Conservation (phyloP, 2,329 filamentous ascomycete species). For the Pseudogymnoascus sp. region DNA sequence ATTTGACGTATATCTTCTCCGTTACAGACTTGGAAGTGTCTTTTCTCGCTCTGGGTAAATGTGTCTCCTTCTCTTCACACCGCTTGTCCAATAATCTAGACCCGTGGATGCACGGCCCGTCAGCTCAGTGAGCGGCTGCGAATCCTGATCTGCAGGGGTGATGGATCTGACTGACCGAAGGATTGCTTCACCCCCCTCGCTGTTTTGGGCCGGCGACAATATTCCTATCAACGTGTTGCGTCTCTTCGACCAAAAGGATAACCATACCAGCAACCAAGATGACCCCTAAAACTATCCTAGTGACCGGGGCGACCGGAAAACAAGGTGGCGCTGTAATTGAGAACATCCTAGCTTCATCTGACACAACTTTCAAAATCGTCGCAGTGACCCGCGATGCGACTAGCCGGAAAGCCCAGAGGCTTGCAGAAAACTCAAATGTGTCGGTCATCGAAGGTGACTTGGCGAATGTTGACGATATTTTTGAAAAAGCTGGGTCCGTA, state of each 20-base stretch:
- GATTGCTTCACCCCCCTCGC: background rate
- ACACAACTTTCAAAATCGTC: constrained; percentile 22
- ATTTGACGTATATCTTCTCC: too few relatives aligned
- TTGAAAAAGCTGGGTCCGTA: constrained; percentile 38
- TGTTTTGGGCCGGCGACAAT: background rate
- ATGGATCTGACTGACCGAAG: background rate
- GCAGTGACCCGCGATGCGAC: constrained; percentile 50
- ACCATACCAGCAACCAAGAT: background rate
- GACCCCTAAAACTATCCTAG: constrained; percentile 13
- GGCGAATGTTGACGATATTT: constrained; percentile 41
- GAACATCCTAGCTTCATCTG: constrained; percentile 13
- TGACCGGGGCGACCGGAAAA: constrained; percentile 27
- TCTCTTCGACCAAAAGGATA: background rate
- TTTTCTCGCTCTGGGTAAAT: too few relatives aligned
- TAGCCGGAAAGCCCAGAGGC: constrained; percentile 42
- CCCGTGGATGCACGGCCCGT: too few relatives aligned
- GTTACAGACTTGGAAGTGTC: too few relatives aligned
- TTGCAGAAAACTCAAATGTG: constrained; percentile 38
- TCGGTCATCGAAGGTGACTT: constrained; percentile 51
- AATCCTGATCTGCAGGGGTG: background rate
- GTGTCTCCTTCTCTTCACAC: too few relatives aligned
- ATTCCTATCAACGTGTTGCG: background rate
- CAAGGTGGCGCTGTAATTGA: constrained; percentile 26
- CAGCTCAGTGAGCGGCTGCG: background rate
- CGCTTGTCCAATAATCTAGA: too few relatives aligned